A percentile compares a stretch with the other conserved stretches of the same genome.
These are phyloP conservation scores for Picea glauca DNA, from an alignment of 75 land plant genomes.

Conservation along the genomic window DNA sequence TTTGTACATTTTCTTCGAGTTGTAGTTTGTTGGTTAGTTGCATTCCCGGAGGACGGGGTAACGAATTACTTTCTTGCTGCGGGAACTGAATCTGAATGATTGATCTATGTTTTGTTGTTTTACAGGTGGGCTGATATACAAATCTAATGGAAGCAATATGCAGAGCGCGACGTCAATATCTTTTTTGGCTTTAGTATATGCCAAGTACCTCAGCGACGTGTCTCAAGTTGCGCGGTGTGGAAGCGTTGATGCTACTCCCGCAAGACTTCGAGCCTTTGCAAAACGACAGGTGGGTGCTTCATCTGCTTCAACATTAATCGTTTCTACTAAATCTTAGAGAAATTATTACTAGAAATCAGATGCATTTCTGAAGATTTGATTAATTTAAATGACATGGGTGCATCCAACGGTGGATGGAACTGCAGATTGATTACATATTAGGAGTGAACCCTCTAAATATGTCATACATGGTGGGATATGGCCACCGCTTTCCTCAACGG, in stretches of 20 bases:
- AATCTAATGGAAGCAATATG: constrained; percentile 54
- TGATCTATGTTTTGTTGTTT: not conserved
- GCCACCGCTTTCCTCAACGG: constrained; percentile 56
- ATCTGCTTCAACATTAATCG: not conserved
- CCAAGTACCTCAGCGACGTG: constrained; percentile 48
- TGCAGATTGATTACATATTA: constrained; percentile 81
- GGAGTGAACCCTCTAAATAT: constrained; percentile 70
- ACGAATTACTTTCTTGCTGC: too few relatives aligned
- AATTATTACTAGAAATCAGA: too few relatives aligned
- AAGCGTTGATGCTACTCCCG: constrained; percentile 29
- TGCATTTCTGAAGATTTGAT: not conserved
- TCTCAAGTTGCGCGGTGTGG: constrained; percentile 42
- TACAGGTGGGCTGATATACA: constrained; percentile 84
- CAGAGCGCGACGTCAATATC: constrained; percentile 76
- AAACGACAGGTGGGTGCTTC: constrained; percentile 40
- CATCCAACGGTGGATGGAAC: not conserved
- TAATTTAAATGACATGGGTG: not conserved
- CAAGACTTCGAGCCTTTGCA: constrained; percentile 40
- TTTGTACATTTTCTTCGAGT: too few relatives aligned
- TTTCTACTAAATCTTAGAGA: not conserved
- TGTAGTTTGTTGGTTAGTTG: constrained; percentile 4
- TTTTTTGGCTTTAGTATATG: constrained; percentile 70
- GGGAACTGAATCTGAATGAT: too few relatives aligned
- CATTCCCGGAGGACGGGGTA: too few relatives aligned
- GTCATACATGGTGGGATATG: constrained; percentile 97